Base-by-base conservation (phyloP, 805 yeast species). In the Lachancea lanzarotensis region DNA sequence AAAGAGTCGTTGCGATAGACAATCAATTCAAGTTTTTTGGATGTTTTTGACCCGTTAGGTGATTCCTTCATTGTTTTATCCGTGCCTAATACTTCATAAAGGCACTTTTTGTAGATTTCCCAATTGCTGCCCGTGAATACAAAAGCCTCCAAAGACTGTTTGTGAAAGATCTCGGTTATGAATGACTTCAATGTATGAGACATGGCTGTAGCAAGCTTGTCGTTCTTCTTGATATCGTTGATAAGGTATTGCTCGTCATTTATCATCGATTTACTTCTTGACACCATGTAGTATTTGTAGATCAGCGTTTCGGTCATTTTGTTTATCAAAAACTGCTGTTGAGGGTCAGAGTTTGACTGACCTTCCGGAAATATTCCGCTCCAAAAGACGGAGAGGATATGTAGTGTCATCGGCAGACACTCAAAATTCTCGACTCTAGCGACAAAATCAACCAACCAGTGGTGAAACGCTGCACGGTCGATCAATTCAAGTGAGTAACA, bases 361-460 rank as follows among this genome's bases (percentile, higher is more conserved):
- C 22, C 16, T 3, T 67, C 57, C 33, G 70, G 67, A 3, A 80
- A 62, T 2, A 87, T 64, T 41, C 82, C 84, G 43, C 69, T 68
- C 96, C 96, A 89, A 54, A 85, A 84, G 19, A 81, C 68, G 47
- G 78, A 74, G 5, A 84, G 59, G 2, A 85, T 66, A 3, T 84
- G 71, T 17, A 79, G 65, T 1, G 72, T 57, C 18, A 75, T 52
- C 0, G 81, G 80, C 6, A 76, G 50, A 44, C 70, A 68, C 45
- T 65, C 70, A 12, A 60, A 56, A 22, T 59, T 52, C 29, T 67
- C 68, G 16, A 71, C 61, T 36, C 53, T 61, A 17, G 66, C 70
- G 40, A 86, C 66, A 52, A 74, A 77, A 30, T 73, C 71, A 6
- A 83, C 73, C 1, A 82, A 63, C 79, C 93, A 80, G 22, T 76